A percentile compares a stretch with the other conserved stretches of the same genome.
Evolutionary conservation across 2,329 filamentous ascomycete genomes (phyloP).

Genomic region (Xylaria sp.): DNA sequence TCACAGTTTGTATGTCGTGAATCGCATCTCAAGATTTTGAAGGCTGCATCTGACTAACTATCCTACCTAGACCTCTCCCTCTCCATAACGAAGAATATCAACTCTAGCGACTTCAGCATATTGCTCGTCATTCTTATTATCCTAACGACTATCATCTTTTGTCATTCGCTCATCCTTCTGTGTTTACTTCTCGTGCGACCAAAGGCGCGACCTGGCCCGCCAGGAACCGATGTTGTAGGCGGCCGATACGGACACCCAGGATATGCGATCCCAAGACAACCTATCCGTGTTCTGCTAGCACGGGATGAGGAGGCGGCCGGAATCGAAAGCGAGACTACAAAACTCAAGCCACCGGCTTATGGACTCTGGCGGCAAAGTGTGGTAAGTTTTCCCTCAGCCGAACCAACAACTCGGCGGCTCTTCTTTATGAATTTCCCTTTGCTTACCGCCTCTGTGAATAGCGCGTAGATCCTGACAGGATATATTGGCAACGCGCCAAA

Average conservation of each 20-base stretch:
- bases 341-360: slow-evolving; percentile 78
- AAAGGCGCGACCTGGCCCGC: slow-evolving; percentile 28
- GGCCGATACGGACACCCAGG: slow-evolving; percentile 46
- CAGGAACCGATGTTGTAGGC: not conserved
- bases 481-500: slow-evolving; percentile 79
- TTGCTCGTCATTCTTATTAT: slow-evolving; percentile 80
- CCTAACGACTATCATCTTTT: slow-evolving; percentile 77
- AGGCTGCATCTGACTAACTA: not conserved
- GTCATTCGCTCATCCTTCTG: slow-evolving; percentile 76
- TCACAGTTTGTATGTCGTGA: slow-evolving; percentile 68
- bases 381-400: slow-evolving; percentile 56
- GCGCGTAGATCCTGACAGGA: slow-evolving; percentile 78
- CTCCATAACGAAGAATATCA: slow-evolving; percentile 66
- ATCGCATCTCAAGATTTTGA: not conserved
- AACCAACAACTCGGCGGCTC: not conserved
- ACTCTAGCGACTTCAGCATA: slow-evolving; percentile 76
- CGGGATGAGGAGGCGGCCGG: slow-evolving; percentile 74
- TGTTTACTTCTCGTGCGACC: slow-evolving; percentile 67
- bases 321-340: slow-evolving; percentile 59
- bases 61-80: slow-evolving; percentile 70
- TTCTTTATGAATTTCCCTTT: not conserved
- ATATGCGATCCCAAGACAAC: slow-evolving; percentile 72
- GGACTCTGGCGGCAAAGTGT: slow-evolving; percentile 84
- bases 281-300: slow-evolving; percentile 77
- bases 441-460: slow-evolving; percentile 40